Evolutionary conservation across 2,329 filamentous ascomycete species (phyloP).

Genomic region (Trichoderma endophyticum): DNA sequence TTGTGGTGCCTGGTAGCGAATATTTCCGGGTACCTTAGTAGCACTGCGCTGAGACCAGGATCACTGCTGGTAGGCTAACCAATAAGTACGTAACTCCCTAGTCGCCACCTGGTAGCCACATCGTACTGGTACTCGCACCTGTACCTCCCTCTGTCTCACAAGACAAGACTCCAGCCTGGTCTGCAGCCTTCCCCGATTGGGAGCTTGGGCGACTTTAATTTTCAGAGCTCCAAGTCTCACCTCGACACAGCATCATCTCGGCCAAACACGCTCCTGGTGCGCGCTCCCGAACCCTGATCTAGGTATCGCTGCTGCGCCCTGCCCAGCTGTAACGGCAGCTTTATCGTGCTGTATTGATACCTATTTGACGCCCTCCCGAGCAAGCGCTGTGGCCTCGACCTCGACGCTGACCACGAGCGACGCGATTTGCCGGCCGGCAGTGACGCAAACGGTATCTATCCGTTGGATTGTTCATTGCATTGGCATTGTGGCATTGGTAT

Average conservation of each 20-base stretch:
- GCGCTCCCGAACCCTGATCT: background rate
- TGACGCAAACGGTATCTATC: background rate
- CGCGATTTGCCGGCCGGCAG: conserved; percentile 10
- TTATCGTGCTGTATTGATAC: background rate
- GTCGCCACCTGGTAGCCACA: background rate
- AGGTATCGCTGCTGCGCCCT: conserved; percentile 1
- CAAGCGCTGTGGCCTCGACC: conserved; percentile 7
- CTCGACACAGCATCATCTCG: conserved; percentile 7
- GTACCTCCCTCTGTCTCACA: background rate
- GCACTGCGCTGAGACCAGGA: background rate
- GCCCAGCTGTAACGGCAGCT: background rate
- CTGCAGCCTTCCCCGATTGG: conserved; percentile 12
- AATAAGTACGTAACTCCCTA: background rate
- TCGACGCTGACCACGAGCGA: conserved; percentile 1
- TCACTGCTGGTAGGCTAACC: background rate
- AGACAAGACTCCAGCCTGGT: conserved; percentile 5
- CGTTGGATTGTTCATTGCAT: background rate
- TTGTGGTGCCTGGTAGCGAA: background rate
- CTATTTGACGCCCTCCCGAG: background rate
- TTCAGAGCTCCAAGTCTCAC: conserved; percentile 15
- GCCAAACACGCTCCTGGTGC: conserved; percentile 1
- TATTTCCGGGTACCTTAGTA: background rate
- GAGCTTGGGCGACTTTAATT: conserved; percentile 12
- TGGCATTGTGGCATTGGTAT: background rate
- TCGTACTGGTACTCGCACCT: background rate